These are phyloP conservation scores for Mesembryanthemum crystallinum DNA, from an alignment of 148 eudicot genomes.

Conservation along the genomic window DNA sequence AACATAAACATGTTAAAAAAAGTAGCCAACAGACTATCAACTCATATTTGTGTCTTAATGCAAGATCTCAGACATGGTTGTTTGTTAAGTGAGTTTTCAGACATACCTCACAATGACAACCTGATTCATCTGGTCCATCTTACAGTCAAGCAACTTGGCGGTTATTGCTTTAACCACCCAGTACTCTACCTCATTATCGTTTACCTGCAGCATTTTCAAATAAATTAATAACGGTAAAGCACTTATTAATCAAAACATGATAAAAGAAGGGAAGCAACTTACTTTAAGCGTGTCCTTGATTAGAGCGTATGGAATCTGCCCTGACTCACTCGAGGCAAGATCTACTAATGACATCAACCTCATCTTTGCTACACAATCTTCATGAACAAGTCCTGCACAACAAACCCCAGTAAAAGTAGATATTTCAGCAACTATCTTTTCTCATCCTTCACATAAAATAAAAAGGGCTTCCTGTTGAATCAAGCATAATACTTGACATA, in stretches of 20 bases:
- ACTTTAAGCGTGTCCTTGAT: conserved; percentile 78
- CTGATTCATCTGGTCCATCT: conserved; percentile 92
- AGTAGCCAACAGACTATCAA: background rate
- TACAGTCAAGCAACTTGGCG: conserved; percentile 75
- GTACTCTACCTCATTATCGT: conserved; percentile 76
- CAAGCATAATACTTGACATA: no score
- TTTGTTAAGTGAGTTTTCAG: background rate
- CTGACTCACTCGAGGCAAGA: conserved; percentile 68
- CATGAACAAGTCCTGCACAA: conserved; percentile 78
- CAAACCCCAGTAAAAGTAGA: conserved; percentile 4
- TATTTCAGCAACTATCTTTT: background rate
- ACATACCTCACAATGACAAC: conserved; percentile 72
- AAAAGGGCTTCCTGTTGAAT: background rate
- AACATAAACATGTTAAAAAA: background rate
- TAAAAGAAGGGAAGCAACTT: conserved; percentile 20
- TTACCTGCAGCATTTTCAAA: conserved; percentile 41
- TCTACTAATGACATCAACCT: conserved; percentile 77
- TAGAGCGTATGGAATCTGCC: conserved; percentile 67
- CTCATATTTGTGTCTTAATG: no score
- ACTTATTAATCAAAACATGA: background rate
- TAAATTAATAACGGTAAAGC: conserved; percentile 9
- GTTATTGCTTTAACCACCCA: conserved; percentile 92
- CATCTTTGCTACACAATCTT: conserved; percentile 87
- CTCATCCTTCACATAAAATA: background rate
- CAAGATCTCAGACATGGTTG: background rate